Base-by-base conservation (phyloP, 805 yeast genomes). In the Candida multigemmis region DNA sequence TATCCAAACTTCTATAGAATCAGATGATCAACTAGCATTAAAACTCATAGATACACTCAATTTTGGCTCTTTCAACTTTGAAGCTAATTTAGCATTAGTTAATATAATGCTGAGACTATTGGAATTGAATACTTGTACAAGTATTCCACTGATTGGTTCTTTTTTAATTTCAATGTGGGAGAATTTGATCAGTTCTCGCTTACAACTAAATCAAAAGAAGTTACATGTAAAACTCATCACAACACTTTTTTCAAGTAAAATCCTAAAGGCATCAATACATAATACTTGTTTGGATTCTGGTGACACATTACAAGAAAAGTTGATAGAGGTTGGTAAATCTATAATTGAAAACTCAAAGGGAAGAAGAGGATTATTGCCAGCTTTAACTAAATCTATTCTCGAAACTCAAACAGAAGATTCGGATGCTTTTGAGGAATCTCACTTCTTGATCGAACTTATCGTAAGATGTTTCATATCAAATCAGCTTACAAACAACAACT, bases 361-460 rank as follows among this genome's bases (percentile, higher is more conserved):
- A 0, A 68, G 94, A 48, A 71, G 93, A 37, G 65, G 80, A 3
- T 52, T 86, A 6, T 50, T 84, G 14, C 87, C 94, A 0, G 40
- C 63, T 1, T 44, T 86, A 7, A 60, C 80, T 7, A 48, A 47
- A 15, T 44, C 56, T 5, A 37, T 85, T 3, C 56, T 64, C 5
- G 38, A 46, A 4, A 76, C 60, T 37, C 74, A 74, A 39, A 23
- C 48, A 1, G 31, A 36, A 0, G 38, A 52, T 27, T 32, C 46
- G 1, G 38, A 33, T 0, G 34, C 35, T 2, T 69, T 74, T 35
- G 68, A 66, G 17, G 39, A 44, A 3, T 42, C 62, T 1, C 16
- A 32, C 0, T 79, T 87, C 81, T 33, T 81, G 1, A 57, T 66
- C 4, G 51, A 58, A 7, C 31, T 77, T 0, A 41, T 82, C 27